Evolutionary conservation across 2,329 filamentous ascomycete species (phyloP).

Genomic region (Fusarium falciforme): DNA sequence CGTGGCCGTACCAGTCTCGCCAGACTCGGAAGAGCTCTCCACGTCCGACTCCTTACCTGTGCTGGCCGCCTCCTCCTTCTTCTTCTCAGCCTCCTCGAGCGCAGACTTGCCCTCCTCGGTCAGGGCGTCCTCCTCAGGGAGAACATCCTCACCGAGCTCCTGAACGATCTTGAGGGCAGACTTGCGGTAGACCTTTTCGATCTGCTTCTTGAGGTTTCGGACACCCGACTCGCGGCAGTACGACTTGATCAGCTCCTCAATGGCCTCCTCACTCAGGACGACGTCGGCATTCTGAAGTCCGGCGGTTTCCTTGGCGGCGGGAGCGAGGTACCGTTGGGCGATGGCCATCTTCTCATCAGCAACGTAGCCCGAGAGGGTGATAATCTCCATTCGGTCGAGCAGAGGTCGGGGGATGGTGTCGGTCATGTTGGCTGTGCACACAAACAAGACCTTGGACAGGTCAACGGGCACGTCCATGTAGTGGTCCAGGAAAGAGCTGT

Average conservation of each 20-base stretch:
- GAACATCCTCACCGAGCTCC: constrained; percentile 86
- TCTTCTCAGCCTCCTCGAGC: constrained; percentile 76
- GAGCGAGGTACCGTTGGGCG: constrained; percentile 90
- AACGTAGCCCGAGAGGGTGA: constrained; percentile 95
- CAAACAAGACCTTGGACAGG: constrained; percentile 96
- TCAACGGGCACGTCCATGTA: constrained; percentile 99
- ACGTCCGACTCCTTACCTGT: constrained; percentile 46
- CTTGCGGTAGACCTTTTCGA: constrained; percentile 98
- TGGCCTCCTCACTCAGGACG: constrained; percentile 84
- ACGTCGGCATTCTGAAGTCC: constrained; percentile 93
- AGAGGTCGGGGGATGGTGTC: constrained; percentile 96
- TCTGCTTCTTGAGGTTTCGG: constrained; percentile 98
- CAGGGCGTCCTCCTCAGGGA: constrained; percentile 83
- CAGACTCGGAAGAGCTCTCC: constrained; percentile 45
- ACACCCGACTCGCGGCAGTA: constrained; percentile 98
- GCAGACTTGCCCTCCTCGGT: constrained; percentile 89
- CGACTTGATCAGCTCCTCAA: constrained; percentile 97
- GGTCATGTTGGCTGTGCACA: constrained; percentile 98
- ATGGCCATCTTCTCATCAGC: constrained; percentile 99
- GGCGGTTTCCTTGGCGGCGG: constrained; percentile 92
- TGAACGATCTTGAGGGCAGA: constrained; percentile 97
- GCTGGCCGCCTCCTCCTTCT: constrained; percentile 68
- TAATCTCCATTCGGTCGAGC: constrained; percentile 97
- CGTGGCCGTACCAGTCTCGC: constrained; percentile 56
- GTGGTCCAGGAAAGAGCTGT: constrained; percentile 96